phyloP scores from a whole-genome alignment of 2,329 filamentous ascomycete species.

The Beauveria pseudobassiana region DNA sequence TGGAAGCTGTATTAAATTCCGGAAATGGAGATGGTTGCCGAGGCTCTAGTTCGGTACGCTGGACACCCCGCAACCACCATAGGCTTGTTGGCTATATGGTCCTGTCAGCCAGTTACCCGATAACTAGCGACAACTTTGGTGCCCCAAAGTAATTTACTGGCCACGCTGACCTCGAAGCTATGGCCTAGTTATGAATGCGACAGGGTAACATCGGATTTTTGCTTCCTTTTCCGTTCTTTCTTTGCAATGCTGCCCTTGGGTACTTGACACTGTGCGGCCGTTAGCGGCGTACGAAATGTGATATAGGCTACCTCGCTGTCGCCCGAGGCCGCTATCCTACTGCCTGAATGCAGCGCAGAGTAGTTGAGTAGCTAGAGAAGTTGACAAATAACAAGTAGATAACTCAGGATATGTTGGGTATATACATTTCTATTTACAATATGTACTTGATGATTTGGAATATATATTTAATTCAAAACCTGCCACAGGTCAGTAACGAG shows the following conservation, averaged over 20 bases:
- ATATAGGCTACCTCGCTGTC: no score
- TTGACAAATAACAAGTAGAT: background rate
- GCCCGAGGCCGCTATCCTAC: no score
- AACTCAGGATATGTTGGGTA: background rate
- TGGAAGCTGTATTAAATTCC: background rate
- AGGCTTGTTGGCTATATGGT: background rate
- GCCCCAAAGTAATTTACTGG: no score
- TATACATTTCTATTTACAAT: constrained; percentile 3
- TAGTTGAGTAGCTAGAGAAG: background rate
- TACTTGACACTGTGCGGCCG: no score
- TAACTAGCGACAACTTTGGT: no score
- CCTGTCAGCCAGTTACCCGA: background rate
- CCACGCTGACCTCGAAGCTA: no score
- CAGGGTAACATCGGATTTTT: no score
- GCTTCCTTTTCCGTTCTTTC: no score
- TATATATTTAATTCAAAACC: background rate
- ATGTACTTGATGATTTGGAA: background rate
- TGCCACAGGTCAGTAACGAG: background rate
- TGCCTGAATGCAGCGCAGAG: background rate
- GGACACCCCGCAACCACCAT: background rate
- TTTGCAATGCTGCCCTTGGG: no score
- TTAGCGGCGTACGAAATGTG: no score
- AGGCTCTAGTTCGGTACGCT: constrained; percentile 2
- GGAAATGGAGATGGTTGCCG: background rate
- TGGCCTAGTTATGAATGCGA: no score